Conservation (phyloP, 768 basidiomycete genomes). For the Phaffia tasmanica region DNA sequence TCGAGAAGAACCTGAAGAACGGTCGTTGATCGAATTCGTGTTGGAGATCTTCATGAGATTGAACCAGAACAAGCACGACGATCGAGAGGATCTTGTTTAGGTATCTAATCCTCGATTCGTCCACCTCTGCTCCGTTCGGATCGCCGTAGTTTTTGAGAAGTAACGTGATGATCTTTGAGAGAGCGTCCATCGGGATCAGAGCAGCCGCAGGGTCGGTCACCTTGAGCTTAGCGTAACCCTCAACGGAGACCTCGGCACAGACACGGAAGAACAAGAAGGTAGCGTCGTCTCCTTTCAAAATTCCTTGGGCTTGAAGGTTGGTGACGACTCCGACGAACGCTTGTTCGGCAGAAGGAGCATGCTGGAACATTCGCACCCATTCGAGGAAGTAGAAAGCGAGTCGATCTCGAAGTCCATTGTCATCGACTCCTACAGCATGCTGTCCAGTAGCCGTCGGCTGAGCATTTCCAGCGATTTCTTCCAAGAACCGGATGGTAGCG, state of each 20-base stretch:
- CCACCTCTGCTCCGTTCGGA: slow-evolving; percentile 74
- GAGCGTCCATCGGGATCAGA: slow-evolving; percentile 78
- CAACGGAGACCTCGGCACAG: slow-evolving; percentile 87
- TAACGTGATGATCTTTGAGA: slow-evolving; percentile 87
- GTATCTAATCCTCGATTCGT: slow-evolving; percentile 91
- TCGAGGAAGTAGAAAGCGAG: slow-evolving; percentile 43
- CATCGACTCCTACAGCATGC: slow-evolving; percentile 25
- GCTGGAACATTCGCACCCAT: slow-evolving; percentile 91
- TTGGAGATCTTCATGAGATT: slow-evolving; percentile 88
- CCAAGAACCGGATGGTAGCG: slow-evolving; percentile 18
- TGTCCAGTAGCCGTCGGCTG: slow-evolving; percentile 12
- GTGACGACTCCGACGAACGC: slow-evolving; percentile 93
- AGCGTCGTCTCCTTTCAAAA: slow-evolving; percentile 86
- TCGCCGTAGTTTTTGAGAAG: slow-evolving; percentile 99
- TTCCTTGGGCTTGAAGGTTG: slow-evolving; percentile 91
- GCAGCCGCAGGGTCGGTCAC: slow-evolving; percentile 29
- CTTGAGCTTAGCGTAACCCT: slow-evolving; percentile 52
- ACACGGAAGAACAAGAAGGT: slow-evolving; percentile 98
- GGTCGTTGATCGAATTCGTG: slow-evolving; percentile 88
- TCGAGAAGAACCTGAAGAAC: slow-evolving; percentile 97
- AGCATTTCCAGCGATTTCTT: slow-evolving; percentile 21
- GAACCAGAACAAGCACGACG: slow-evolving; percentile 87
- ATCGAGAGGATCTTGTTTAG: slow-evolving; percentile 94
- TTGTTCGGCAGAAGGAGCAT: slow-evolving; percentile 81
- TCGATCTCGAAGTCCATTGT: slow-evolving; percentile 35